phyloP scores from a whole-genome alignment of 345 rosid species.

The Rhizophora mangle region DNA sequence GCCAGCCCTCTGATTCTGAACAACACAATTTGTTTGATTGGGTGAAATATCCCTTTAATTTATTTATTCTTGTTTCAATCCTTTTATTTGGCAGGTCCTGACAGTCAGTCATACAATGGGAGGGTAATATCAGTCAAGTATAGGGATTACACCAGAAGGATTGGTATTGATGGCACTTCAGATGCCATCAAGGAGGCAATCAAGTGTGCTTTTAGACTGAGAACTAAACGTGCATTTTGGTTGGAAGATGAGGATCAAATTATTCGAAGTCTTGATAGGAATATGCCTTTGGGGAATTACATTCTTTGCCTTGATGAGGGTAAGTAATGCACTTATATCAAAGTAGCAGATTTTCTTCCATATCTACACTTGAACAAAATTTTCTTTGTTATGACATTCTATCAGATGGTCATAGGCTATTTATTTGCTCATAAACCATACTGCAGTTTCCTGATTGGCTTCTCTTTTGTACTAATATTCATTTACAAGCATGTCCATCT shows the following conservation, averaged over 20 bases:
- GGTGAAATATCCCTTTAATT: not conserved
- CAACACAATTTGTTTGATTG: not conserved
- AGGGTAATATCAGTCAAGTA: slow-evolving; percentile 86
- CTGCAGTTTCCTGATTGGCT: too few relatives aligned
- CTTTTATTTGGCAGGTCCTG: slow-evolving; percentile 49
- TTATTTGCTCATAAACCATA: too few relatives aligned
- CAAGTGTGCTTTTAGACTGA: slow-evolving; percentile 75
- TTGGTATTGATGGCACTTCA: slow-evolving; percentile 77
- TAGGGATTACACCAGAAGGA: slow-evolving; percentile 85
- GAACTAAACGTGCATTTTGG: slow-evolving; percentile 94
- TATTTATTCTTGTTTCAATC: not conserved
- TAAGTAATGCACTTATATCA: slow-evolving; percentile 20
- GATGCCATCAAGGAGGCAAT: slow-evolving; percentile 93
- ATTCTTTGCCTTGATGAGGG: slow-evolving; percentile 88
- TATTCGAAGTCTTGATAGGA: slow-evolving; percentile 78
- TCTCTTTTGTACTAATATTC: too few relatives aligned
- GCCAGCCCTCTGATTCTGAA: slow-evolving; percentile 1
- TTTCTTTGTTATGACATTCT: not conserved
- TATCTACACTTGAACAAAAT: too few relatives aligned
- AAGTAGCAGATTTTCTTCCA: not conserved
- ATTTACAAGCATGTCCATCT: too few relatives aligned
- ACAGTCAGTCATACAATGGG: slow-evolving; percentile 74
- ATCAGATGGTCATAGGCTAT: not conserved
- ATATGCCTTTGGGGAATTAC: slow-evolving; percentile 94
- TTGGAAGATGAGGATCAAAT: slow-evolving; percentile 94